Evolutionary conservation across 108 stramenopile species (phyloP).

Genomic region (Discostella stelligeroides): DNA sequence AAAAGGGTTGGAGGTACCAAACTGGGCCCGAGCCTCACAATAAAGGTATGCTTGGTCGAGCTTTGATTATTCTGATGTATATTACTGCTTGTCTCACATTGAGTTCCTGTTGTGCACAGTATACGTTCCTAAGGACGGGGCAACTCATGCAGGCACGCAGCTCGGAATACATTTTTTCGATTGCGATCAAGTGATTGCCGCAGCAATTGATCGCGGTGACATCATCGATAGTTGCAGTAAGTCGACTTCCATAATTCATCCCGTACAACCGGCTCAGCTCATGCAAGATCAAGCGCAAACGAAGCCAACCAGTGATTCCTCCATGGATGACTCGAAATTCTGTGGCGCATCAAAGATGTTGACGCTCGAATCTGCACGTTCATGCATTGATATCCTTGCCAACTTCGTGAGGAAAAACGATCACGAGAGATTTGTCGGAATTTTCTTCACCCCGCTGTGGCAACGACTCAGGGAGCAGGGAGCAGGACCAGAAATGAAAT

Average conservation of each 20-base stretch:
- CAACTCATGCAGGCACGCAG: constrained; percentile 33
- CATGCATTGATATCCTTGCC: constrained; percentile 16
- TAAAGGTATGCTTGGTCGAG: constrained; percentile 22
- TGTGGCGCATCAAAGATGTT: constrained; percentile 17
- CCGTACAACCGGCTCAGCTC: background rate
- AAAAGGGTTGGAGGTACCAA: constrained; percentile 41
- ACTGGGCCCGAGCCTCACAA: constrained; percentile 50
- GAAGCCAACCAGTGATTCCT: background rate
- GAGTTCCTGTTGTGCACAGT: constrained; percentile 5
- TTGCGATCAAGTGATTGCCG: constrained; percentile 29
- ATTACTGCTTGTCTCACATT: background rate
- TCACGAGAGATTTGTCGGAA: constrained; percentile 18
- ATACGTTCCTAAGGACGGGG: constrained; percentile 47
- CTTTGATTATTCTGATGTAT: background rate
- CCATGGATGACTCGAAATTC: constrained; percentile 33
- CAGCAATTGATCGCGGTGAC: constrained; percentile 34
- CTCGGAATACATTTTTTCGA: constrained; percentile 48
- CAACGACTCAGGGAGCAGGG: constrained; percentile 36
- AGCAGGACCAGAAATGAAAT: constrained; percentile 13
- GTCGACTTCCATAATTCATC: background rate
- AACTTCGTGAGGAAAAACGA: constrained; percentile 17
- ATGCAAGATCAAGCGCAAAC: background rate
- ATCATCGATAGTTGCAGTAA: background rate
- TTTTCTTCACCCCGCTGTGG: constrained; percentile 35
- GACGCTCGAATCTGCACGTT: constrained; percentile 24